These are phyloP conservation scores for Anaeromyces robustus DNA, from an alignment of 192 early-diverging fungal species.

Conservation along the genomic window DNA sequence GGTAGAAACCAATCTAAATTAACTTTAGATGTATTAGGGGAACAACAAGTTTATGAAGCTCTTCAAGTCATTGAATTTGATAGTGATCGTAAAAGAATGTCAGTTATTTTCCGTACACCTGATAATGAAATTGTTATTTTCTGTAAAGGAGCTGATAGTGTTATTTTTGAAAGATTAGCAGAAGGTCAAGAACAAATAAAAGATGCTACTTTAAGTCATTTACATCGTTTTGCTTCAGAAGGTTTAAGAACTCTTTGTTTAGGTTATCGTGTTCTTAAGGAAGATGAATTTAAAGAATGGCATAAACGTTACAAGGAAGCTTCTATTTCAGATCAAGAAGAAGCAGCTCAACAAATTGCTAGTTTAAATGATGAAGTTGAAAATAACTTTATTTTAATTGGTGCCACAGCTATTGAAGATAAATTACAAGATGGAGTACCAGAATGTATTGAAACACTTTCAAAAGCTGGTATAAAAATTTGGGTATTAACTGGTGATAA, in stretches of 20 bases:
- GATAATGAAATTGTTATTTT: constrained; percentile 67
- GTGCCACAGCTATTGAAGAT: constrained; percentile 94
- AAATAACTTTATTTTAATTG: constrained; percentile 59
- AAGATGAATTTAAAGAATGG: constrained; percentile 63
- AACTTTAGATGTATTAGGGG: constrained; percentile 53
- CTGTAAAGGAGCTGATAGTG: constrained; percentile 90
- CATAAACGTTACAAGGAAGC: constrained; percentile 56
- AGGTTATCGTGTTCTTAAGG: constrained; percentile 53
- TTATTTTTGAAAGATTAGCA: constrained; percentile 72
- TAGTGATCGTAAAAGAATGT: constrained; percentile 92
- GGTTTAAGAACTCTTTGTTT: constrained; percentile 85
- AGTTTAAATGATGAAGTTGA: constrained; percentile 56
- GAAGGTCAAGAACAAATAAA: constrained; percentile 10
- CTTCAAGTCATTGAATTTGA: constrained; percentile 87
- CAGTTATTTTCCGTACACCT: constrained; percentile 61
- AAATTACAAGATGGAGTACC: constrained; percentile 92
- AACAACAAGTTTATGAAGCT: constrained; percentile 50
- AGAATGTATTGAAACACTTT: constrained; percentile 65
- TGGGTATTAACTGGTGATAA: constrained; percentile 99
- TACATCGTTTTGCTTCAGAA: constrained; percentile 61
- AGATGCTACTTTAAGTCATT: constrained; percentile 41
- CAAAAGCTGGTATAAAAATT: constrained; percentile 78
- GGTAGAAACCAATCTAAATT: constrained; percentile 33
- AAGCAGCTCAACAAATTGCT: constrained; percentile 48
- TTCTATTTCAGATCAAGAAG: constrained; percentile 52